These are phyloP conservation scores for Lodderomyces beijingensis DNA, from an alignment of 1,139 yeast species.

Conservation along the genomic window DNA sequence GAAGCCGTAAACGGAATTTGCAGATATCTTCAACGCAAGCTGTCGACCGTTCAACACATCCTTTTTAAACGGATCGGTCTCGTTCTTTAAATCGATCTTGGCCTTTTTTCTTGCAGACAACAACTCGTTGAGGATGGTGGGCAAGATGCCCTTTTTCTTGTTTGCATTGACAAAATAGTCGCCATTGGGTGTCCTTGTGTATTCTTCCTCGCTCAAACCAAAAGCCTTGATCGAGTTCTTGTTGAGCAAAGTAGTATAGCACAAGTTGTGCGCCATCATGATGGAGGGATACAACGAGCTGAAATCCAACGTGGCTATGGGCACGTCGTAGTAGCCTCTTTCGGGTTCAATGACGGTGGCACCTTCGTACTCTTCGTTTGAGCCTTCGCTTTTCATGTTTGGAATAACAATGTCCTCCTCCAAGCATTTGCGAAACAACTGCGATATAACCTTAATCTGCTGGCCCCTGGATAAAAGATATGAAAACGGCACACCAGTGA, in stretches of 20 bases:
- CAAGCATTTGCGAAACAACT: conserved; percentile 85
- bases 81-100: conserved; percentile 82
- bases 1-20: conserved; percentile 97
- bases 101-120: conserved; percentile 91
- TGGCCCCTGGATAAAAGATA: conserved; percentile 89
- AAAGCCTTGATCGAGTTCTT: conserved; percentile 65
- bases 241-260: conserved; percentile 85
- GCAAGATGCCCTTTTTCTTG: conserved; percentile 79
- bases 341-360: conserved; percentile 97
- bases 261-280: conserved; percentile 98
- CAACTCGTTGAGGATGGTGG: conserved; percentile 85
- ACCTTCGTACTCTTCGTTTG: conserved; percentile 93
- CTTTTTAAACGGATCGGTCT: conserved; percentile 88
- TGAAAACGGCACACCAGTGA: conserved; percentile 96
- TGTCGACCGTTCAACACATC: conserved; percentile 97
- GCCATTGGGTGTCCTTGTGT: conserved; percentile 85
- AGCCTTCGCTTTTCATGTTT: conserved; percentile 78
- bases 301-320: conserved; percentile 97
- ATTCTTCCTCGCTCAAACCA: conserved; percentile 66
- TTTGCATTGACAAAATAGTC: conserved; percentile 80
- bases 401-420: conserved; percentile 86
- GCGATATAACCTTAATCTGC: conserved; percentile 95
- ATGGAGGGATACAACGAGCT: conserved; percentile 96
- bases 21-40: conserved; percentile 91
- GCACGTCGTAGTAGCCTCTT: conserved; percentile 94